Evolutionary conservation across 169 alveolate genomes (phyloP).

Genomic region (Ichthyophthirius multifiliis): DNA sequence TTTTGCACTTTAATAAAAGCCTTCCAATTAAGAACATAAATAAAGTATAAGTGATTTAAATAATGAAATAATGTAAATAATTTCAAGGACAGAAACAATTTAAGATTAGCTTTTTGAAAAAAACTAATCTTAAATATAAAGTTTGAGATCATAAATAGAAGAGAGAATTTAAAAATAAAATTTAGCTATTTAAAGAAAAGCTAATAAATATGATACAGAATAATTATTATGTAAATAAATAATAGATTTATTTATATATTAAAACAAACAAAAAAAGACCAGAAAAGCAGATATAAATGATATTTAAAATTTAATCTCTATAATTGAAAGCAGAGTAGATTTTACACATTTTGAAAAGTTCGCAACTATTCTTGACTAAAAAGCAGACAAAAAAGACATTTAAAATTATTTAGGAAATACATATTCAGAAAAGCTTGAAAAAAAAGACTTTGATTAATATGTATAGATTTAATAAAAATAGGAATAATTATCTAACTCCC

Average conservation of each 20-base stretch:
- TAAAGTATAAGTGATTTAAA: background rate
- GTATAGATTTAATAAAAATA: too few relatives aligned
- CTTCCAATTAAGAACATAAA: background rate
- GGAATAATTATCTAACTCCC: too few relatives aligned
- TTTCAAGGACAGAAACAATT: too few relatives aligned
- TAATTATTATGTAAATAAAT: background rate
- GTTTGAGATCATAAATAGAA: too few relatives aligned
- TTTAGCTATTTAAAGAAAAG: conserved; percentile 1
- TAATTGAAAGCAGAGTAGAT: background rate
- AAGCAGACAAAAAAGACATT: background rate
- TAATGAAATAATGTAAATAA: too few relatives aligned
- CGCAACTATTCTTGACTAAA: background rate
- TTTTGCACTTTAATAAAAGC: background rate
- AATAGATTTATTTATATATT: background rate
- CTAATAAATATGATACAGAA: background rate
- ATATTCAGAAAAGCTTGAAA: too few relatives aligned
- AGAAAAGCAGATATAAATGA: conserved; percentile 1
- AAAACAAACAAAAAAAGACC: background rate
- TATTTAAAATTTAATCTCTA: background rate
- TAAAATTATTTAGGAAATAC: too few relatives aligned
- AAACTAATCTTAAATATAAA: too few relatives aligned
- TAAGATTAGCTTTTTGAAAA: too few relatives aligned
- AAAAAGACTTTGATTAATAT: too few relatives aligned
- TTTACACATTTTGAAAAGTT: background rate
- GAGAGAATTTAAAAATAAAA: too few relatives aligned